These are phyloP conservation scores for Bolboschoenoplectus hybrid DNA, from an alignment of 202 grass and related monocot species.

Conservation along the genomic window DNA sequence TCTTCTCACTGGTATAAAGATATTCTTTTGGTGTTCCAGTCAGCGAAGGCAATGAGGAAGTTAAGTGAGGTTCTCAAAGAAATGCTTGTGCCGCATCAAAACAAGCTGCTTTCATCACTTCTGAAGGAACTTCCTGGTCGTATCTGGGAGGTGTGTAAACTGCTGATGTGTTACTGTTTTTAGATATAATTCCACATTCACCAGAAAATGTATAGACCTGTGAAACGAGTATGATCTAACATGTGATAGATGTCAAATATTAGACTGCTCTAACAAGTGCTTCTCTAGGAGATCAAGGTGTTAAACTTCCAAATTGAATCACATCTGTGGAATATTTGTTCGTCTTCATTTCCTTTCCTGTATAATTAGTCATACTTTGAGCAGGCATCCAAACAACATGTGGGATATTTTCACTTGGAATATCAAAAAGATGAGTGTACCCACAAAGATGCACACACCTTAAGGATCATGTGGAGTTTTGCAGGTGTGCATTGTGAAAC, in stretches of 20 bases:
- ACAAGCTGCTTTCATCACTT: slow-evolving; percentile 80
- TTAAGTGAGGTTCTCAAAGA: slow-evolving; percentile 82
- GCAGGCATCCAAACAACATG: neutral
- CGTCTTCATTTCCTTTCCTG: neutral
- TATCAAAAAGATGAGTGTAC: neutral
- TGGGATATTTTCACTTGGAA: neutral
- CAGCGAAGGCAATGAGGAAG: slow-evolving; percentile 83
- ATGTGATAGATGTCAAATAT: neutral
- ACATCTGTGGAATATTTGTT: neutral
- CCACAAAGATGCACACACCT: neutral
- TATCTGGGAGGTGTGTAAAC: slow-evolving; percentile 80
- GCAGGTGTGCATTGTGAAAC: neutral
- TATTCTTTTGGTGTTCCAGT: slow-evolving; percentile 52
- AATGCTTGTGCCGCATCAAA: slow-evolving; percentile 58
- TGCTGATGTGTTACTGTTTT: neutral
- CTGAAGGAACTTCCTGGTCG: slow-evolving; percentile 86
- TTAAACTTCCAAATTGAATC: slow-evolving; percentile 7
- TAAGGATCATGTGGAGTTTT: neutral
- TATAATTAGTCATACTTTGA: slow-evolving; percentile 22
- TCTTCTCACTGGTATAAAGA: slow-evolving; percentile 20
- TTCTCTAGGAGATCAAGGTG: neutral
- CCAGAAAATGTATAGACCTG: neutral
- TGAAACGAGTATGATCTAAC: neutral
- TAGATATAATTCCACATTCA: neutral
- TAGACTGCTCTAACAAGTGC: neutral